phyloP scores from a whole-genome alignment of 768 basidiomycete genomes.

The Tulasnella sp. region DNA sequence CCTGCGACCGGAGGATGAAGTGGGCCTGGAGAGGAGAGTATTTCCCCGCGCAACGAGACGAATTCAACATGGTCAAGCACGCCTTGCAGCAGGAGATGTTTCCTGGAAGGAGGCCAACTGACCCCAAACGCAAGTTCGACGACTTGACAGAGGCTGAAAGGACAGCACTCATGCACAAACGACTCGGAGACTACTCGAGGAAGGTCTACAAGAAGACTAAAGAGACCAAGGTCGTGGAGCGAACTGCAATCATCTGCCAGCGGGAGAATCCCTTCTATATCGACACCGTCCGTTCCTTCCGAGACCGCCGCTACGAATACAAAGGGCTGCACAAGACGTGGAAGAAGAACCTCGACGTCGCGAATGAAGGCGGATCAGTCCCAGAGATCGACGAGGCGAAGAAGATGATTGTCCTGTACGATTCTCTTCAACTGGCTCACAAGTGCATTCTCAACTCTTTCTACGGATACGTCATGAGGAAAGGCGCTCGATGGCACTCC shows the following conservation, averaged over 20 bases:
- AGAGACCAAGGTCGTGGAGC: slow-evolving; percentile 89
- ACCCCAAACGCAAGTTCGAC: slow-evolving; percentile 63
- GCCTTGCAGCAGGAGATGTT: slow-evolving; percentile 92
- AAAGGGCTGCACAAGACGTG: slow-evolving; percentile 97
- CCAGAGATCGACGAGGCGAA: slow-evolving; percentile 92
- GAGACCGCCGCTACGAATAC: slow-evolving; percentile 97
- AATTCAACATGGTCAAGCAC: slow-evolving; percentile 97
- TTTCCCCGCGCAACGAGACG: slow-evolving; percentile 94
- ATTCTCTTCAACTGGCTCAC: slow-evolving; percentile 96
- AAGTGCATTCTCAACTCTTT: slow-evolving; percentile 99
- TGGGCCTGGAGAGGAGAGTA: slow-evolving; percentile 99
- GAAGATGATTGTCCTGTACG: slow-evolving; percentile 98
- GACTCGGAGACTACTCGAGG: slow-evolving; percentile 94
- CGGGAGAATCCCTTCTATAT: slow-evolving; percentile 98
- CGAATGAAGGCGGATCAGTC: slow-evolving; percentile 54
- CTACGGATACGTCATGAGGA: slow-evolving; percentile 99
- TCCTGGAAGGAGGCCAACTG: slow-evolving; percentile 65
- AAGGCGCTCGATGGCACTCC: slow-evolving; percentile 98
- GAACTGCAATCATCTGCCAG: slow-evolving; percentile 94
- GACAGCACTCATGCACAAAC: slow-evolving; percentile 86
- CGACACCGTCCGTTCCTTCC: slow-evolving; percentile 92
- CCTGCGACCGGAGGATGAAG: slow-evolving; percentile 82
- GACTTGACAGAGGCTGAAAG: slow-evolving; percentile 81
- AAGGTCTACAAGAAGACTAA: slow-evolving; percentile 99
- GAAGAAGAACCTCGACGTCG: slow-evolving; percentile 93